Evolutionary conservation across 169 alveolate species (phyloP), one percentile per base, ranked within the genome.

Genomic region (Plasmodium adleri): DNA sequence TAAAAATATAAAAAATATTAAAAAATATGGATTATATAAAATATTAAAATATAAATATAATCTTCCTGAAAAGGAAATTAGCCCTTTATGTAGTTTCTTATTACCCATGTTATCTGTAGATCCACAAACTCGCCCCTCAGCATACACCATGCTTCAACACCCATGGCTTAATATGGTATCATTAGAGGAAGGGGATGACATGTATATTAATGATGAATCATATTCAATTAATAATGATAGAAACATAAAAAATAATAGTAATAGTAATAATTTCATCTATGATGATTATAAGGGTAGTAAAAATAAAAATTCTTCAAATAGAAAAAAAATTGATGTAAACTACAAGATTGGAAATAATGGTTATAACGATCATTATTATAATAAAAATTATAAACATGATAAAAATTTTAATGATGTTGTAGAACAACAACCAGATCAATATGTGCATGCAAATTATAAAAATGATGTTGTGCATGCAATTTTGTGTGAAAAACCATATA

Each of bases 81-180:
- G 88, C 52, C 96, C 94, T 45, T 78, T 97, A 43, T 72, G 96
- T 45, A 88, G 93, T 83, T 96, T 95, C 89, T 74, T 97, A 93
- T 74, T 96, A 72, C 97, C 97, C 6, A 97, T 95, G 97, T 92
- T 96, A 56, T 94, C 93, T 72, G 72, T 90, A 50, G 96, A 96
- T 88, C 99, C 99, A 28, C 96, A 93, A 88, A 95, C 96, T 59
- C 91, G 99, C 71, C 96, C 96, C 15, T 83, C 98, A 20, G 99
- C 99, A 0, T 92, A 95, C 45, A 92, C 93, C 89, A 93, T 97
- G 97, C 94, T 97, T 1, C 89, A 85, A 43, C 98, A 96, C 88
- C 97, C 97, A 54, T 98, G 99, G 99, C 96, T 98, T 52, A 92
- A 78, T 52, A 78, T 78, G 89, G 74, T 78, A 17, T 75, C 17